Conservation (phyloP, 2,329 filamentous ascomycete species). For the Pyricularia grisea region DNA sequence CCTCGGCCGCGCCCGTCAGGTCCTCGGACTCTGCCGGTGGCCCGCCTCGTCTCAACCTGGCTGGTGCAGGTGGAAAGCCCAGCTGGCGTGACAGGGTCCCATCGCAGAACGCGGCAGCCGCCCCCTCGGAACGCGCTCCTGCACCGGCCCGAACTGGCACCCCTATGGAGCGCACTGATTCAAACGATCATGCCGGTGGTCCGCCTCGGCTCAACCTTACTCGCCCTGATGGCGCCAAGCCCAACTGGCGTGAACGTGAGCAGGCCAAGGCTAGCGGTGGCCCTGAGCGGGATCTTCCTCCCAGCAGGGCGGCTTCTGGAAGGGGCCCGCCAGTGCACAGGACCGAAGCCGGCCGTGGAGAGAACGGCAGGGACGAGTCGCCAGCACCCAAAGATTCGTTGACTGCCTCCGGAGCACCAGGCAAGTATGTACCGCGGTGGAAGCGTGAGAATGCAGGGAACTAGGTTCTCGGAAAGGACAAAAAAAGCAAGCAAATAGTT, state of each 20-base stretch:
- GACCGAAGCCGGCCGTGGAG: constrained; percentile 30
- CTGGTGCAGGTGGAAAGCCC: constrained; percentile 29
- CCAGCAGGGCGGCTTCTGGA: constrained; percentile 24
- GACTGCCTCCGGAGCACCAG: constrained; percentile 41
- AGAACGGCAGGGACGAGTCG: constrained; percentile 29
- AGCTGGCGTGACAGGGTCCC: constrained; percentile 57
- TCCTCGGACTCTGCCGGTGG: constrained; percentile 36
- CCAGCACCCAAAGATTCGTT: constrained; percentile 36
- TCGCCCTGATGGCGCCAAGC: constrained; percentile 29
- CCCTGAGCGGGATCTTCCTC: constrained; percentile 13
- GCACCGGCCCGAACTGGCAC: constrained; percentile 20
- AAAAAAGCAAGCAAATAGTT: constrained; percentile 4
- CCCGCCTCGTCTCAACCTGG: constrained; percentile 53
- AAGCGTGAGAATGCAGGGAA: constrained; percentile 15
- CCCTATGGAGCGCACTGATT: constrained; percentile 31
- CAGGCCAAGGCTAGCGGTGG: constrained; percentile 31
- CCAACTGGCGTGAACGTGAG: constrained; percentile 52
- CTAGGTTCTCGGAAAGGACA: constrained; percentile 5
- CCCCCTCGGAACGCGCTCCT: constrained; percentile 18
- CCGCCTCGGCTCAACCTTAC: constrained; percentile 48
- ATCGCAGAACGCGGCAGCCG: constrained; percentile 20
- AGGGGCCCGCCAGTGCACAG: constrained; percentile 29
- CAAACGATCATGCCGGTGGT: constrained; percentile 31
- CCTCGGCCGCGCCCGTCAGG: constrained; percentile 17
- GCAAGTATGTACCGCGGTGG: constrained; percentile 49